phyloP scores from a whole-genome alignment of 192 early-diverging fungal species.

The Dissophora ornata region DNA sequence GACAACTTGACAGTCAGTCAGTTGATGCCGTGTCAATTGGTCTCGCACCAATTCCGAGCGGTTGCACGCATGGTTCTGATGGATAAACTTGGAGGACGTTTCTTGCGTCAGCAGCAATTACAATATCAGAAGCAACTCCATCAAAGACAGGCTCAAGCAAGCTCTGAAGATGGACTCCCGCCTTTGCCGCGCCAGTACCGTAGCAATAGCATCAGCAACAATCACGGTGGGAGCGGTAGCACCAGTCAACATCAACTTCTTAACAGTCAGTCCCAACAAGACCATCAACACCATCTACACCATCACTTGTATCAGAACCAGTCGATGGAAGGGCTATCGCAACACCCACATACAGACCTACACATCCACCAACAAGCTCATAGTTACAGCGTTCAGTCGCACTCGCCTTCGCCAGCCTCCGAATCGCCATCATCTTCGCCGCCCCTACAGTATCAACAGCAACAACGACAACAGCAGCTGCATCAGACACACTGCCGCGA shows the following conservation, averaged over 20 bases:
- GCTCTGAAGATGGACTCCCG: constrained; percentile 19
- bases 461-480: neutral
- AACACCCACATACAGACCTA: constrained; percentile 28
- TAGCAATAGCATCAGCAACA: neutral
- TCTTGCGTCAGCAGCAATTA: neutral
- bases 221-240: neutral
- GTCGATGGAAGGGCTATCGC: neutral
- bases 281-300: constrained; percentile 22
- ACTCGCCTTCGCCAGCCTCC: neutral
- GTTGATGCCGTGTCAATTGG: constrained; percentile 26
- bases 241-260: no score
- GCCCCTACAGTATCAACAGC: neutral
- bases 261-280: constrained; percentile 18
- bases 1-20: constrained; percentile 14
- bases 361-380: constrained; percentile 20
- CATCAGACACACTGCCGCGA: no score
- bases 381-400: constrained; percentile 12
- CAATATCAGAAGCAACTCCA: neutral
- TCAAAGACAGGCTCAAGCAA: no score
- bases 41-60: constrained; percentile 26
- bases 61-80: constrained; percentile 13
- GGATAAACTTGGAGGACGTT: constrained; percentile 24
- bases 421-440: neutral
- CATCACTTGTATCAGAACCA: constrained; percentile 36
- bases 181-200: constrained; percentile 19